Evolutionary conservation across 2,329 filamentous ascomycete genomes (phyloP).

Genomic region (Sclerotinia borealis): DNA sequence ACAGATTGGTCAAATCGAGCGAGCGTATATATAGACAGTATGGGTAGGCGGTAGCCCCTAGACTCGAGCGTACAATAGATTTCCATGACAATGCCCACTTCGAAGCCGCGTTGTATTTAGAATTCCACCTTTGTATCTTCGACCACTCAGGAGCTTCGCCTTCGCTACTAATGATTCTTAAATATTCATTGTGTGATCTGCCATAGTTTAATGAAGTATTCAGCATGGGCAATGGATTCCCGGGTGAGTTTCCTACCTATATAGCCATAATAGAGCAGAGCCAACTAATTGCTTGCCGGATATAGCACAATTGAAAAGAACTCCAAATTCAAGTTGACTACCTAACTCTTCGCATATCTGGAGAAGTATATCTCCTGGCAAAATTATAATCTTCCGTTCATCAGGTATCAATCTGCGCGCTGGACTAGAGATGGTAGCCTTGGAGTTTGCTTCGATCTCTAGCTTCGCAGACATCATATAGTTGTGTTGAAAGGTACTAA

Average conservation of each 20-base stretch:
- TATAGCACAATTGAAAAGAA: slow-evolving; percentile 53
- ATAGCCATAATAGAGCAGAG: slow-evolving; percentile 55
- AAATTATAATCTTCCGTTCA: slow-evolving; percentile 23
- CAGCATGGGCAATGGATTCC: neutral
- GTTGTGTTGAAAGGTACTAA: neutral
- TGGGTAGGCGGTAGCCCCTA: slow-evolving; percentile 56
- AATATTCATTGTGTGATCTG: slow-evolving; percentile 43
- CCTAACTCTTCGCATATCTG: slow-evolving; percentile 55
- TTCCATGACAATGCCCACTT: slow-evolving; percentile 62
- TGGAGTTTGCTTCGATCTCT: neutral
- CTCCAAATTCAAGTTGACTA: slow-evolving; percentile 48
- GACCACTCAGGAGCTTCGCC: slow-evolving; percentile 29
- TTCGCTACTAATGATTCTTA: slow-evolving; percentile 39
- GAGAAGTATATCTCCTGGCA: slow-evolving; percentile 48
- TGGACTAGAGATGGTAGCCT: neutral
- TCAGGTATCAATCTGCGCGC: neutral
- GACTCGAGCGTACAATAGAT: slow-evolving; percentile 59
- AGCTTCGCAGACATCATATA: slow-evolving; percentile 1
- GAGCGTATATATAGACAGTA: slow-evolving; percentile 63
- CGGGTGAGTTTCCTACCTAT: slow-evolving; percentile 43
- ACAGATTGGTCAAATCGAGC: slow-evolving; percentile 57
- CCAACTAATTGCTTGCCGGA: slow-evolving; percentile 50
- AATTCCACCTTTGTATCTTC: slow-evolving; percentile 6
- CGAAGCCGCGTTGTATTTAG: slow-evolving; percentile 20
- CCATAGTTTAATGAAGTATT: slow-evolving; percentile 19